Base-by-base conservation (phyloP, 2,329 filamentous ascomycete species). In the Rhynchosporium secalis region DNA sequence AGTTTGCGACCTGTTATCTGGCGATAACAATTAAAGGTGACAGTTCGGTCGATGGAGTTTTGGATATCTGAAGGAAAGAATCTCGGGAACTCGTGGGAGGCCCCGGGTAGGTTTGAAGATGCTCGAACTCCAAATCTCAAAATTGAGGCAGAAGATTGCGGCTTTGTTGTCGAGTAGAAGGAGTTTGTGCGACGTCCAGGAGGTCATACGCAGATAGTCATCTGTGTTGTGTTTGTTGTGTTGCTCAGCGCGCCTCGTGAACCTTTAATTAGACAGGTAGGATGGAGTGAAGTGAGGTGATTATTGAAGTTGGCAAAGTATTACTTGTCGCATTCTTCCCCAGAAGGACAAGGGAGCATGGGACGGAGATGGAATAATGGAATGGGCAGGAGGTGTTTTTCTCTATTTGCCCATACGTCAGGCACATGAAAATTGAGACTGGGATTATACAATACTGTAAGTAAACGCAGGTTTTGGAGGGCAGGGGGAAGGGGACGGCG, bases 321-420 rank as follows among this genome's bases (percentile, higher is more conserved):
- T 12, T 43, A 4, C 13, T 20, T 43, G 52, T 62, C 46, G 58
- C 58, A 61, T 49, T 13, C 8, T 52, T 54, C 33, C 49, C 33
- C 33, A 40, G 49, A n/a, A 20, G 49, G 13, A 7, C 29, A 20
- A 20, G 20, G 20, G 20, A 20, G 20, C 12, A 49, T 10, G 47
- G 9, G 3, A 29, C 29, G 31, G 29, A 54, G 49, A 12, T 20
- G 12, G 33, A 20, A 20, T 3, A n/a, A 41, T 8, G 40, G 52
- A 20, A 10, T n/a, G 33, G 51, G 33, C 33, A 41, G 51, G 33
- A 41, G 52, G 40, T 54, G 15, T 45, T 45, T 45, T 45, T n/a
- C 15, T 15, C 45, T 60, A 56, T 64, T 64, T 64, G 54, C 56
- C 55, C 63, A 56, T 64, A 66, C 64, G 64, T 66, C 64, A 66